Base-by-base conservation (phyloP, 1,284 basidiomycete species). In the Pisolithus thermaeus region DNA sequence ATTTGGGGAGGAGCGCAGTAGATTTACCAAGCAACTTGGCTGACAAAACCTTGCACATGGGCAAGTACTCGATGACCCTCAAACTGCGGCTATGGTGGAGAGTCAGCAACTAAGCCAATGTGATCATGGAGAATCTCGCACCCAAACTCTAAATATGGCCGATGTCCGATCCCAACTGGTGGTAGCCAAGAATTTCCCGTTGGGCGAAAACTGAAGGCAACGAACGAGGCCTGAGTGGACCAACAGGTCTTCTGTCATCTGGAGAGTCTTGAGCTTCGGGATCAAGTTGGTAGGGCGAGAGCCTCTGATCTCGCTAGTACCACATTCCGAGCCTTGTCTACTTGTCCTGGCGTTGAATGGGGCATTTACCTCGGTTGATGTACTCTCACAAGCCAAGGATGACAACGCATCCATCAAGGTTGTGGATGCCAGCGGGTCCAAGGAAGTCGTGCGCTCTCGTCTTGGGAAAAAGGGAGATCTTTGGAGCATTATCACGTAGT, bases 41-140 rank as follows among this genome's bases (percentile, higher is more conserved):
- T 78, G 22, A 86, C 80, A 60, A 87, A 86, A 25, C 83, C 83
- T 58, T 79, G 75, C 4, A 83, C 71, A 61, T 87, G 84, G 0
- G 80, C 81, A 27, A 87, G 73, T 11, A 80, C 74, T 45, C 82
- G 77, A 61, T 85, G 82, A 3, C 74, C 27, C 20, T 44, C 50
- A 20, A 51, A 49, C 20, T 51, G 55, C 12, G 56, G 50, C 55
- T 56, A 20, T 16, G 8, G 28, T 16, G 27, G 23, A 28, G 27
- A n/a, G 23, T 43, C 42, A 43, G 25, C 7, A n/a, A 14, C 14
- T 8, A 22, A n/a, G 35, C 27, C 7, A 27, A 28, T 36, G 28
- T 22, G 16, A 7, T 39, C n/a, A 12, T 43, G 25, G 27, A n/a
- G 46, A 20, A 57, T 55, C 30, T 58, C 50, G 46, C 40, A 73